Base-by-base conservation (phyloP, 306 rosid genomes). In the Castanospermum australe region DNA sequence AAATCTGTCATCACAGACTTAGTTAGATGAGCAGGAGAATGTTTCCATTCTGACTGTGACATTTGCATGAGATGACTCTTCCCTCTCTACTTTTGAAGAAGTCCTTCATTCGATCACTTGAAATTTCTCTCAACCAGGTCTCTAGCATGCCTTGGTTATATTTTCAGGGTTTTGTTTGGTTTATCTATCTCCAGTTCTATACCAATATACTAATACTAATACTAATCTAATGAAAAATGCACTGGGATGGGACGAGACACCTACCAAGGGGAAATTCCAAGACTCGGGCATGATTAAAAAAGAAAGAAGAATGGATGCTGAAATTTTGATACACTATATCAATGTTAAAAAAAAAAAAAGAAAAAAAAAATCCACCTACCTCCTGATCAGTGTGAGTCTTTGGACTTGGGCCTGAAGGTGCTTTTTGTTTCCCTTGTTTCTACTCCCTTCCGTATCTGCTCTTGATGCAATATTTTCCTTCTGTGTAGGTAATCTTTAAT, bases 31-130 rank as follows among this genome's bases (percentile, higher is more conserved):
- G 90, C 79, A 84, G 80, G 96, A 92, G 59, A 82, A 82, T 4
- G 32, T 84, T 87, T 95, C 99, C 79, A 60, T 89, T 75, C 80
- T 95, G 83, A 88, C 94, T 32, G 93, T 85, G 87, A 88, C 95
- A 70, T 87, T 95, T 76, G 92, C 91, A 51, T 95, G 99, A 98
- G 87, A 85, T 79, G 86, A 87, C 48, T 87, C 86, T 87, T 85
- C 90, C 72, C 83, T 57, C 82, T 86, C 84, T 51, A 87, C 92
- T 66, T 91, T 92, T 67, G 85, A 79, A 72, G 92, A 95, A 74
- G 91, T 94, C 39, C 57, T 87, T 78, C 50, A 70, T 77, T 89
- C n/a, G n/a, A n/a, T n/a, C 87, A 45, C 91, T 86, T 39, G 89
- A 89, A 55, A 60, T 76, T 83, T 87, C 90, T 79, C 87, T 95